Evolutionary conservation across 2,329 filamentous ascomycete genomes (phyloP), one percentile per base, ranked within the genome.

Genomic region (Capronia epimyces): DNA sequence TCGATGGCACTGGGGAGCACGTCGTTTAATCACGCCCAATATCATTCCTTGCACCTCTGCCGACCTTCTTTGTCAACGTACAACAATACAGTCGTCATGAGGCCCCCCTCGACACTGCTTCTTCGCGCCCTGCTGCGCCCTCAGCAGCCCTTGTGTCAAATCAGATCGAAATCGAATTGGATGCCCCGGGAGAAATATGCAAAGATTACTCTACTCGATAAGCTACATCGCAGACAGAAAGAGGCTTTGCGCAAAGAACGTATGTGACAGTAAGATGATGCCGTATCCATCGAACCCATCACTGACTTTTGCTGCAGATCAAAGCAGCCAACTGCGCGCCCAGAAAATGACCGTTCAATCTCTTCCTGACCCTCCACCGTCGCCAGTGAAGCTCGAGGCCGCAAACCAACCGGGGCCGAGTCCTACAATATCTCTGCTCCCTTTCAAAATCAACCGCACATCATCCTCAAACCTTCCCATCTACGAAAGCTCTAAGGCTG

Each of bases 361-460:
- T 16, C 21, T 44, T 15, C 27, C 41, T 45, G 39, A 37, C 21
- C 13, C 41, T 60, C 10, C 72, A 70, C 55, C 75, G 68, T 41
- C 46, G 32, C 29, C 34, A 12, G 45, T 31, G 6, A 10, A 41
- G 20, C 32, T 42, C n/a, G 16, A 42, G 31, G 9, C 46, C 44
- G n/a, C 55, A 21, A 73, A 57, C 65, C 69, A 55, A 67, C 45
- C 62, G 24, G 43, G 53, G 61, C 21, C 49, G 65, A 65, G 13
- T n/a, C 25, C 41, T 20, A 46, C 44, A 61, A 60, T 52, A 15
- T 46, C 69, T 69, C 49, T 70, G 43, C 67, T 80, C 24, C 77
- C 80, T 9, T 95, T 89, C 73, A 77, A 83, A 62, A 77, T 97
- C 58, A 75, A 75, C 45, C 84, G 89, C 55, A 91, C 88, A 2